Percentiles rank a stretch among this genome's conserved stretches.
These are phyloP conservation scores for Apiotrichum brassicae DNA, from an alignment of 1,284 basidiomycete genomes.

Conservation along the genomic window DNA sequence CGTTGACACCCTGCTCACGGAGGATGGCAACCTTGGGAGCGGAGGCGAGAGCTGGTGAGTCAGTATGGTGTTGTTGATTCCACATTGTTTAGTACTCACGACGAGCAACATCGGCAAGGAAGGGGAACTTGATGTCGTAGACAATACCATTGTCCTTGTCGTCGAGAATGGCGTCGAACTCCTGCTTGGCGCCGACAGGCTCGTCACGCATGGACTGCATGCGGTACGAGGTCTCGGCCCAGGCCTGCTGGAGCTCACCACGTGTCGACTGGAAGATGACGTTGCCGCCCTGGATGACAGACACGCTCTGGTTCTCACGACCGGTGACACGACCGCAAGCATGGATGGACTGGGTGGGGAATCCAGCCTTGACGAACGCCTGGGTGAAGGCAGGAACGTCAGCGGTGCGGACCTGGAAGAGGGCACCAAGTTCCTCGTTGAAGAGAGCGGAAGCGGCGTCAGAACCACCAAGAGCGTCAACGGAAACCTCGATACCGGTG, in stretches of 20 bases:
- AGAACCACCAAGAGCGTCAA: slow-evolving; percentile 49
- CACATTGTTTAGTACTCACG: neutral
- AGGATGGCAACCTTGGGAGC: slow-evolving; percentile 90
- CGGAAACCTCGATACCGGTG: slow-evolving; percentile 56
- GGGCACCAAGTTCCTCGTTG: slow-evolving; percentile 93
- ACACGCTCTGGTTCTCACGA: slow-evolving; percentile 58
- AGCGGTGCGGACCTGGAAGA: slow-evolving; percentile 71
- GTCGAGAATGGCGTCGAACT: slow-evolving; percentile 71
- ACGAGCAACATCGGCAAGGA: slow-evolving; percentile 48
- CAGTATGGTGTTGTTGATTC: slow-evolving; percentile 6
- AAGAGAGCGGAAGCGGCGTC: slow-evolving; percentile 70
- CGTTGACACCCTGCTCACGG: slow-evolving; percentile 97
- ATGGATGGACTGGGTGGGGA: slow-evolving; percentile 68
- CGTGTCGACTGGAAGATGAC: slow-evolving; percentile 64
- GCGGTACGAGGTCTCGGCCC: slow-evolving; percentile 89
- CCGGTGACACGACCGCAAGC: slow-evolving; percentile 64
- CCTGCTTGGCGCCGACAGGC: slow-evolving; percentile 67
- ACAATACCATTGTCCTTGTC: slow-evolving; percentile 62
- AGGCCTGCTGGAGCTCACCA: slow-evolving; percentile 68
- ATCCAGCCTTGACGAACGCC: slow-evolving; percentile 61
- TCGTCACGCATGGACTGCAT: slow-evolving; percentile 91
- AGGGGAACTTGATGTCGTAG: slow-evolving; percentile 62
- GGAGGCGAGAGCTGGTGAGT: slow-evolving; percentile 32
- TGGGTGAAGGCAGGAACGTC: slow-evolving; percentile 58
- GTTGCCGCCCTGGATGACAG: slow-evolving; percentile 53